Conservation (phyloP, 2,329 filamentous ascomycete species). For the Cladosporium phlei region DNA sequence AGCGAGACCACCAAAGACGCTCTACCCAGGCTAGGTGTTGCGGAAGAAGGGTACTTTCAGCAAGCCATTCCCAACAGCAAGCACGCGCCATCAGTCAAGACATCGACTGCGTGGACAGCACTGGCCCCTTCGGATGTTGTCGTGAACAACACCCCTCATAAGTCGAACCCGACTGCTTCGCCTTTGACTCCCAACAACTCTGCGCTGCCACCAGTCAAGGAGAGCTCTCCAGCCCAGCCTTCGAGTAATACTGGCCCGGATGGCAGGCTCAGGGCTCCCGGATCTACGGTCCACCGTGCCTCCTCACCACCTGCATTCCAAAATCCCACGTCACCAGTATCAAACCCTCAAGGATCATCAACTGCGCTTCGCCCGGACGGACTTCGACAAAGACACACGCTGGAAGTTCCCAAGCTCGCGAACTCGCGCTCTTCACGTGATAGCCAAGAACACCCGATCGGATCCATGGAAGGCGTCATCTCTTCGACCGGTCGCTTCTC, state of each 20-base stretch:
- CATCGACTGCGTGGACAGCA: slow-evolving; percentile 20
- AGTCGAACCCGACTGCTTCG: slow-evolving; percentile 18
- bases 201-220: slow-evolving; percentile 25
- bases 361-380: slow-evolving; percentile 48
- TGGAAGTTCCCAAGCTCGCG: slow-evolving; percentile 72
- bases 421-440: slow-evolving; percentile 70
- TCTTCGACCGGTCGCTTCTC: slow-evolving; percentile 79
- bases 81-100: slow-evolving; percentile 32
- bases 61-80: slow-evolving; percentile 33
- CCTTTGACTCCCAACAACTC: slow-evolving; percentile 21
- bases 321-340: slow-evolving; percentile 43
- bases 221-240: slow-evolving; percentile 23
- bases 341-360: slow-evolving; percentile 40
- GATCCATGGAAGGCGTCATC: slow-evolving; percentile 52
- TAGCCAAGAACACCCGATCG: slow-evolving; percentile 41
- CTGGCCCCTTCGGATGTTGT: slow-evolving; percentile 17
- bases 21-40: slow-evolving; percentile 22
- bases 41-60: slow-evolving; percentile 46
- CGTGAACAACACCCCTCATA: slow-evolving; percentile 16
- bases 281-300: slow-evolving; percentile 25
- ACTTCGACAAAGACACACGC: slow-evolving; percentile 76
- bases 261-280: slow-evolving; percentile 26
- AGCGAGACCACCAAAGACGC: slow-evolving; percentile 26
- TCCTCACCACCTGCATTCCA: slow-evolving; percentile 37
- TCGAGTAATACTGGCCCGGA: slow-evolving; percentile 14